A percentile compares a stretch with the other conserved stretches of the same genome.
These are phyloP conservation scores for Tulasnella sp. DNA, from an alignment of 768 basidiomycete species.

Conservation along the genomic window DNA sequence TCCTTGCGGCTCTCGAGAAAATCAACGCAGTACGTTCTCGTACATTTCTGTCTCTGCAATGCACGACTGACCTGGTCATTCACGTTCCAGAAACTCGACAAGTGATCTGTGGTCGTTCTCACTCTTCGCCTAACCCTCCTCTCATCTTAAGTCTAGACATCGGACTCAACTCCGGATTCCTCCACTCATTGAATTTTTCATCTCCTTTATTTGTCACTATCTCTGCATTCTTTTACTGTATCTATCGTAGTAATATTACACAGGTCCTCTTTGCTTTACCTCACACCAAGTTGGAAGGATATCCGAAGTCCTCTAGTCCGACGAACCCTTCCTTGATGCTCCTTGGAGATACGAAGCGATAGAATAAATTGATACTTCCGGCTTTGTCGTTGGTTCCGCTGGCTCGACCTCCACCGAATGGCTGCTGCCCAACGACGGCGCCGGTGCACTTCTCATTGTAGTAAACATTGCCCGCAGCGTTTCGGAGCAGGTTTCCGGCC, in stretches of 20 bases:
- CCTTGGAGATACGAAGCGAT: slow-evolving; percentile 75
- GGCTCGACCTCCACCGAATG: slow-evolving; percentile 87
- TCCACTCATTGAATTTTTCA: not conserved
- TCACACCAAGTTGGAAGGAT: slow-evolving; percentile 76
- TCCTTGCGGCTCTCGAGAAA: slow-evolving; percentile 7
- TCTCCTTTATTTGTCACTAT: not conserved
- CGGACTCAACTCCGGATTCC: not conserved
- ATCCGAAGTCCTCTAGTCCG: slow-evolving; percentile 62
- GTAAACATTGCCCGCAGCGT: slow-evolving; percentile 93
- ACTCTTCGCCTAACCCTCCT: not conserved
- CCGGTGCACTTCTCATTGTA: slow-evolving; percentile 98
- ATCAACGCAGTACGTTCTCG: slow-evolving; percentile 8
- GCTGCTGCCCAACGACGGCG: slow-evolving; percentile 95
- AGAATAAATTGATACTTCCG: slow-evolving; percentile 65
- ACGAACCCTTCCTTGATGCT: slow-evolving; percentile 98
- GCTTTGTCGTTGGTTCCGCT: slow-evolving; percentile 99
- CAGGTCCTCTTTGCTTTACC: not conserved
- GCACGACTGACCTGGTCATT: not conserved
- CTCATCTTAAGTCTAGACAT: not conserved
- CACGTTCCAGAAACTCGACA: not conserved
- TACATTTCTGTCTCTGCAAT: not conserved
- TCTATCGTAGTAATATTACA: not conserved
- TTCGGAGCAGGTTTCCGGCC: slow-evolving; percentile 73
- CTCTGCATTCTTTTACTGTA: not conserved
- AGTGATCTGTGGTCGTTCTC: no score